phyloP scores from a whole-genome alignment of 1,284 basidiomycete genomes.

The Phellopilus nigrolimitatus region DNA sequence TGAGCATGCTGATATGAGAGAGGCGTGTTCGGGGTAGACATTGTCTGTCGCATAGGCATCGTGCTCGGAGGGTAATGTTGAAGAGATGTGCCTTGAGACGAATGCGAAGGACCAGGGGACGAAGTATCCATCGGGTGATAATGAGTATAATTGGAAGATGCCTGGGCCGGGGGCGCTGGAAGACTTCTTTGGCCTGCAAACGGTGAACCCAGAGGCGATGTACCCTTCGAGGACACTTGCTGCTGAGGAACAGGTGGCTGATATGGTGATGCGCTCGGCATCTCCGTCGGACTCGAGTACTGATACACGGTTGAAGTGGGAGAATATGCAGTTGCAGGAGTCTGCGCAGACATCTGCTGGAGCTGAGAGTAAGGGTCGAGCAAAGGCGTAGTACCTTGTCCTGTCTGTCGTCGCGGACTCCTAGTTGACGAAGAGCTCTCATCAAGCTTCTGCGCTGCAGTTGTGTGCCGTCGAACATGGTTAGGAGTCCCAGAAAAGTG shows the following conservation, averaged over 20 bases:
- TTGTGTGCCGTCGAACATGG: slow-evolving; percentile 51
- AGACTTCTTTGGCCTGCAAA: slow-evolving; percentile 35
- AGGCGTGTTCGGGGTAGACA: slow-evolving; percentile 64
- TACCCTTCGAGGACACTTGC: slow-evolving; percentile 53
- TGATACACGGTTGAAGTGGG: slow-evolving; percentile 41
- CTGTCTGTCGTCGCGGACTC: slow-evolving; percentile 38
- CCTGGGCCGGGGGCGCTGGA: slow-evolving; percentile 32
- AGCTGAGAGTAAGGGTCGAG: slow-evolving; percentile 65
- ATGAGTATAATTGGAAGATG: slow-evolving; percentile 33
- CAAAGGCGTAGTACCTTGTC: slow-evolving; percentile 38
- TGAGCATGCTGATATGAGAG: slow-evolving; percentile 55
- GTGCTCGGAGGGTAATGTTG: slow-evolving; percentile 39
- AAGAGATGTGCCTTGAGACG: slow-evolving; percentile 35
- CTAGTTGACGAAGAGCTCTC: slow-evolving; percentile 7
- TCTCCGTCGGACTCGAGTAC: slow-evolving; percentile 46
- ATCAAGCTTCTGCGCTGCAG: slow-evolving; percentile 42
- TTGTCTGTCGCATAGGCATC: slow-evolving; percentile 39
- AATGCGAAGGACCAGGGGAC: slow-evolving; percentile 48
- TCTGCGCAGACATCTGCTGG: slow-evolving; percentile 56
- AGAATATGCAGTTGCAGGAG: slow-evolving; percentile 16
- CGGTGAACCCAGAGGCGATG: slow-evolving; percentile 43
- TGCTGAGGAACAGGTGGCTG: slow-evolving; percentile 42
- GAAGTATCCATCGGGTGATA: slow-evolving; percentile 57
- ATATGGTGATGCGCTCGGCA: slow-evolving; percentile 42
- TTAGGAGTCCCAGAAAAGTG: slow-evolving; percentile 54